phyloP scores from a whole-genome alignment of 768 basidiomycete genomes.

The Lentinula boryana region DNA sequence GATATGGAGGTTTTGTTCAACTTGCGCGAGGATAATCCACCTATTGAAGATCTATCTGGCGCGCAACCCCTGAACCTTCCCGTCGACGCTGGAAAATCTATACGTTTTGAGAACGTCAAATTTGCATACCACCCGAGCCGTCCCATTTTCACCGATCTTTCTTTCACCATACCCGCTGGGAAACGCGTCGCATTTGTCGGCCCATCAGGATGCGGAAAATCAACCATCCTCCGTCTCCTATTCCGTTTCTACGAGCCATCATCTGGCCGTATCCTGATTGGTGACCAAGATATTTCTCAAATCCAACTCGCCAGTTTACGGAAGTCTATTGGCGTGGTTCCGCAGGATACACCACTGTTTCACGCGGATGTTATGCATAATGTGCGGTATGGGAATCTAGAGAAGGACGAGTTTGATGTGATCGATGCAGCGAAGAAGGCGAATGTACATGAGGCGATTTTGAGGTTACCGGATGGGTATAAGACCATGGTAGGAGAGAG shows the following conservation, averaged over 20 bases:
- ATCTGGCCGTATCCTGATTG: conserved; percentile 76
- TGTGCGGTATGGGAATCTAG: conserved; percentile 84
- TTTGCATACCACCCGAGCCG: conserved; percentile 92
- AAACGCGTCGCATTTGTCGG: conserved; percentile 98
- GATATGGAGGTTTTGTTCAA: conserved; percentile 98
- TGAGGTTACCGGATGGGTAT: conserved; percentile 81
- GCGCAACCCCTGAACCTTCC: conserved; percentile 62
- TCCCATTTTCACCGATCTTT: conserved; percentile 83
- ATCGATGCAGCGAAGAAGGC: conserved; percentile 78
- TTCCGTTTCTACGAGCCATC: conserved; percentile 92
- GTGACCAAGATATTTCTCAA: conserved; percentile 79
- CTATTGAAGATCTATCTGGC: conserved; percentile 61
- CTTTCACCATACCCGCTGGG: conserved; percentile 90
- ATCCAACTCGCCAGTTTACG: conserved; percentile 72
- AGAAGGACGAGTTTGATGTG: conserved; percentile 88
- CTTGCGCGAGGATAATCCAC: conserved; percentile 74
- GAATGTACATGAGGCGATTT: conserved; percentile 78
- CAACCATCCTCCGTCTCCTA: conserved; percentile 89
- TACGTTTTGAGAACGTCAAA: conserved; percentile 86
- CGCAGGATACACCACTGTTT: conserved; percentile 97
- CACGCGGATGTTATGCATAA: conserved; percentile 96
- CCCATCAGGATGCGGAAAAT: conserved; percentile 96
- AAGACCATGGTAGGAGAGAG: conserved; percentile 90
- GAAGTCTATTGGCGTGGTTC: conserved; percentile 82
- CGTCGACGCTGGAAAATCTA: conserved; percentile 60